phyloP scores from a whole-genome alignment of 805 yeast genomes.

The Ogataea salicorniae region DNA sequence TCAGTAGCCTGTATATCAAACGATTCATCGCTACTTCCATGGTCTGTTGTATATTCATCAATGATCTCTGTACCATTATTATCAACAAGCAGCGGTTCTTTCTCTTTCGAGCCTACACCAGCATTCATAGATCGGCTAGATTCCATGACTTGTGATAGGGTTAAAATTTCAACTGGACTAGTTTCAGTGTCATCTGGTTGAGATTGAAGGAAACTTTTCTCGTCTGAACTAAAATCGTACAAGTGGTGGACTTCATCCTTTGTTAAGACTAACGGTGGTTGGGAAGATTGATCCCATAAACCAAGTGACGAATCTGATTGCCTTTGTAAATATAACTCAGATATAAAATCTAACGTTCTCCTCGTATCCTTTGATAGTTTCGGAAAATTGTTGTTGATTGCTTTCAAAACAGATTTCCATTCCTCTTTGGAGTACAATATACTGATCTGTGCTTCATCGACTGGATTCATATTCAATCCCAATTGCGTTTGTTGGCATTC shows the following conservation, averaged over 20 bases:
- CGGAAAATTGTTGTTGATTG: constrained; percentile 22
- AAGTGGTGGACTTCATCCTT: constrained; percentile 15
- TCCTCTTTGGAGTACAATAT: constrained; percentile 25
- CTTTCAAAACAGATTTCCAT: constrained; percentile 24
- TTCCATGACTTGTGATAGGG: constrained; percentile 16
- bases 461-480: background rate
- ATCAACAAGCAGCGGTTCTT: background rate
- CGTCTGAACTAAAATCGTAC: constrained; percentile 14
- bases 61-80: background rate
- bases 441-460: constrained; percentile 6
- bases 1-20: background rate
- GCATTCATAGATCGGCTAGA: background rate
- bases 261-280: constrained; percentile 14
- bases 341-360: constrained; percentile 21
- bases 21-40: too few relatives aligned
- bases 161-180: constrained; percentile 6
- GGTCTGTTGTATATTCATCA: too few relatives aligned
- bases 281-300: constrained; percentile 16
- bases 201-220: constrained; percentile 15
- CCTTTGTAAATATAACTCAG: constrained; percentile 16
- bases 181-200: constrained; percentile 7
- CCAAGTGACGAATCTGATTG: background rate
- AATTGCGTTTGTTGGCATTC: background rate
- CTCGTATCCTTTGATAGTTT: constrained; percentile 22
- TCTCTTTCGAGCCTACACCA: background rate